phyloP scores from a whole-genome alignment of 1,139 yeast species.

The Protomyces inundatus region DNA sequence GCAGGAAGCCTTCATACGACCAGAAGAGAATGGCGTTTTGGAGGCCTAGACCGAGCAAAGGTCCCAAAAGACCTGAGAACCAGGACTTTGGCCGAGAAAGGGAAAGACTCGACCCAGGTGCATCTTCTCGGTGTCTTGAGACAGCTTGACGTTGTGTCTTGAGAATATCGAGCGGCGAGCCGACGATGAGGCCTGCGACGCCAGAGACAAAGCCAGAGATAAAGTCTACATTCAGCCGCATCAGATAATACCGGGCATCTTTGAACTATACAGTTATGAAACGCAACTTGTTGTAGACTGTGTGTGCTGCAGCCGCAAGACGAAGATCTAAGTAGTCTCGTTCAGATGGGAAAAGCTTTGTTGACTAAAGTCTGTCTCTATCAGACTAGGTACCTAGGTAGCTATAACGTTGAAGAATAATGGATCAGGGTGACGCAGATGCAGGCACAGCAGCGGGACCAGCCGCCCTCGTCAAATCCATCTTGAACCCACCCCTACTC shows the following conservation, averaged over 20 bases:
- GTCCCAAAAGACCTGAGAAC: constrained; percentile 33
- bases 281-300: background rate
- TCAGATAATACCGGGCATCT: background rate
- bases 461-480: constrained; percentile 2
- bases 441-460: constrained; percentile 15
- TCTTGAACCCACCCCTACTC: constrained; percentile 5
- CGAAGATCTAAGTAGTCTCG: background rate
- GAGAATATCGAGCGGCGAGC: constrained; percentile 34
- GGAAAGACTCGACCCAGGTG: no score
- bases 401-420: background rate
- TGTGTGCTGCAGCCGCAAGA: background rate
- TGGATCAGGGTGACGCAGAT: background rate
- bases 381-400: no score
- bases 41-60: constrained; percentile 33
- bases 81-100: background rate
- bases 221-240: constrained; percentile 6
- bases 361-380: background rate
- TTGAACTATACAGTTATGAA: background rate
- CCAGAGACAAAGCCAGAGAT: constrained; percentile 34
- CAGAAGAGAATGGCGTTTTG: constrained; percentile 29
- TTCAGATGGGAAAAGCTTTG: background rate
- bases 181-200: constrained; percentile 33
- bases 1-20: background rate
- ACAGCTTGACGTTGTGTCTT: constrained; percentile 32
- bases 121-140: background rate